Percentiles rank a stretch among this genome's conserved stretches.
Evolutionary conservation across 2,329 filamentous ascomycete species (phyloP).

Genomic region (Emergomyces pasteurianus): DNA sequence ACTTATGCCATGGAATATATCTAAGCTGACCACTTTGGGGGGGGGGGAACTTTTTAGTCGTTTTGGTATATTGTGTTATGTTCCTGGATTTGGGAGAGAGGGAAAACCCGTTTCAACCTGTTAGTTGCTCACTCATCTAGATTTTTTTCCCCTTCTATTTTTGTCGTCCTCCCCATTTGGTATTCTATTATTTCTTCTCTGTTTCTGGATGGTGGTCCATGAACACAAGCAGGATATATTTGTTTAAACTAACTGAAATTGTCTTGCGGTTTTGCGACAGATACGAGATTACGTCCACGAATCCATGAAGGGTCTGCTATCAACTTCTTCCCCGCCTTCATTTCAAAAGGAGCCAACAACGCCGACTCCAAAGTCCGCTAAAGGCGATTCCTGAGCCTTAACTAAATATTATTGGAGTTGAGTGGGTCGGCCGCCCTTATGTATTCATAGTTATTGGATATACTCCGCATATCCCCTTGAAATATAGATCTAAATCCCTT

Average conservation of each 20-base stretch:
- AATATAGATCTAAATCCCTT: not conserved
- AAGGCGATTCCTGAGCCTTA: not conserved
- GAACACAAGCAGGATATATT: not conserved
- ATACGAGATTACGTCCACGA: not conserved
- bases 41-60: constrained; percentile 21
- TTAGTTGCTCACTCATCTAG: constrained; percentile 15
- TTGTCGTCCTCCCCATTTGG: not conserved
- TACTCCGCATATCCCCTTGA: not conserved
- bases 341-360: not conserved
- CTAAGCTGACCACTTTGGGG: constrained; percentile 7
- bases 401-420: not conserved
- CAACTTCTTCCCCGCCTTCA: not conserved
- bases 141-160: not conserved
- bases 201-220: not conserved
- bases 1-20: not conserved
- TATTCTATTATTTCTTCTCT: not conserved
- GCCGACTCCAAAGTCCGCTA: not conserved
- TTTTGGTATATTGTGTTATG: constrained; percentile 31
- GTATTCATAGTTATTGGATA: not conserved
- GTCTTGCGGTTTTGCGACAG: not conserved
- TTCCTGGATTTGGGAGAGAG: constrained; percentile 34
- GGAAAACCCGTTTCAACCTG: constrained; percentile 30
- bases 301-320: not conserved
- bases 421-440: not conserved
- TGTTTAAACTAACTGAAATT: not conserved